Percentiles rank a stretch among this genome's conserved stretches.
These are phyloP conservation scores for Penicillium janthinellum DNA, from an alignment of 2,329 filamentous ascomycete genomes.

Conservation along the genomic window DNA sequence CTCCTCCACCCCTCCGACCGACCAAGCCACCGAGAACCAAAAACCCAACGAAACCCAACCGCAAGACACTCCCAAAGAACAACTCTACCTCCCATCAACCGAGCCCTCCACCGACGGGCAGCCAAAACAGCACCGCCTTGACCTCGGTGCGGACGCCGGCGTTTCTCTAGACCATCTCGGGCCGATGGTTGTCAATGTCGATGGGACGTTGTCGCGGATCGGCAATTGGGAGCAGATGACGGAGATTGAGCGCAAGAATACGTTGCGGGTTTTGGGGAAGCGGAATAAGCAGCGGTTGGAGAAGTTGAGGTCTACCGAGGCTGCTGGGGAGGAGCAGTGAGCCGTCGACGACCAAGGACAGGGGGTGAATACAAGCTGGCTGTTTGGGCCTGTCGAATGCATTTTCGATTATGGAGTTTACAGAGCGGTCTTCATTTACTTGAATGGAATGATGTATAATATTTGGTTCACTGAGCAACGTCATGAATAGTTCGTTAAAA, in stretches of 20 bases:
- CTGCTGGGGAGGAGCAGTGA: conserved; percentile 4
- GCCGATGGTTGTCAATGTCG: conserved; percentile 71
- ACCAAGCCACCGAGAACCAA: conserved; percentile 2
- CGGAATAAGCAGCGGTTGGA: conserved; percentile 67
- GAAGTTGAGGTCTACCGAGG: conserved; percentile 48
- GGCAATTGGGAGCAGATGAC: conserved; percentile 74
- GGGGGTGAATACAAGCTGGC: no score
- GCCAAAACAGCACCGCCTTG: conserved; percentile 80
- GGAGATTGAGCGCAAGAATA: conserved; percentile 66
- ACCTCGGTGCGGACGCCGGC: conserved; percentile 50
- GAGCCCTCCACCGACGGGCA: conserved; percentile 72
- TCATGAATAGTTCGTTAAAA: background rate
- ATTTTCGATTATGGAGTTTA: conserved; percentile 3
- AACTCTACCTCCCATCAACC: conserved; percentile 67
- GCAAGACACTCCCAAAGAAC: conserved; percentile 17
- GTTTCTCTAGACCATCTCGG: conserved; percentile 69
- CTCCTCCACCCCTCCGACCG: conserved; percentile 2
- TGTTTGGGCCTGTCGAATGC: background rate
- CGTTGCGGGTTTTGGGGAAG: conserved; percentile 66
- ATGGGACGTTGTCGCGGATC: conserved; percentile 71
- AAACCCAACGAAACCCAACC: conserved; percentile 13
- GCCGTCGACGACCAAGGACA: no score
- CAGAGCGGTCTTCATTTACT: conserved; percentile 4
- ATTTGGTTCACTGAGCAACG: background rate
- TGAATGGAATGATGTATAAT: background rate